Conservation (phyloP, 2,329 filamentous ascomycete species). For the Hymenoscyphus linearis region DNA sequence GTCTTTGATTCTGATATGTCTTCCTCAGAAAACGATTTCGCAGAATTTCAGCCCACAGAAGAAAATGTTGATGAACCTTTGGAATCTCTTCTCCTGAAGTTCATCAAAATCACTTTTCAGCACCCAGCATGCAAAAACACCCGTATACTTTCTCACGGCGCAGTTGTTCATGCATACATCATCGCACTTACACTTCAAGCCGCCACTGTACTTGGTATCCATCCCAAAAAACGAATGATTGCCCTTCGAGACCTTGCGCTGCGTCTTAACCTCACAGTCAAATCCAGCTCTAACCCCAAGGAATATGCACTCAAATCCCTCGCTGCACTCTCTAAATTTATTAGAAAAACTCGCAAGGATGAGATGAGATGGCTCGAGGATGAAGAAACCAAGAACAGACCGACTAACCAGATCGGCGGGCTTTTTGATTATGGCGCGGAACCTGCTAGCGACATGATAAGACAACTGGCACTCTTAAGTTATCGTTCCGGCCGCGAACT, state of each 20-base stretch:
- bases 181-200: background rate
- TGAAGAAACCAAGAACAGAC: background rate
- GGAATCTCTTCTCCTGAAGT: background rate
- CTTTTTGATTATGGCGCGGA: background rate
- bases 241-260: constrained; percentile 1
- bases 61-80: background rate
- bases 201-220: background rate
- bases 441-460: background rate
- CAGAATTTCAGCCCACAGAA: too few species aligned
- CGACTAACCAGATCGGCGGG: background rate
- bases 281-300: background rate
- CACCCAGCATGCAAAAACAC: background rate
- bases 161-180: background rate
- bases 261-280: background rate
- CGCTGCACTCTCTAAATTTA: background rate
- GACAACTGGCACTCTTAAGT: background rate
- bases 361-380: constrained; percentile 1
- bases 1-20: background rate
- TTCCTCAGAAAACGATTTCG: background rate
- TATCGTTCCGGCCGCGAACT: background rate
- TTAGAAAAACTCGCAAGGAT: background rate
- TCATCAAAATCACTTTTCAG: background rate
- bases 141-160: background rate
- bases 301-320: constrained; percentile 2
- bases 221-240: background rate